Conservation (phyloP, 371 early-diverging fungal genomes). For the Mortierella sp. region DNA sequence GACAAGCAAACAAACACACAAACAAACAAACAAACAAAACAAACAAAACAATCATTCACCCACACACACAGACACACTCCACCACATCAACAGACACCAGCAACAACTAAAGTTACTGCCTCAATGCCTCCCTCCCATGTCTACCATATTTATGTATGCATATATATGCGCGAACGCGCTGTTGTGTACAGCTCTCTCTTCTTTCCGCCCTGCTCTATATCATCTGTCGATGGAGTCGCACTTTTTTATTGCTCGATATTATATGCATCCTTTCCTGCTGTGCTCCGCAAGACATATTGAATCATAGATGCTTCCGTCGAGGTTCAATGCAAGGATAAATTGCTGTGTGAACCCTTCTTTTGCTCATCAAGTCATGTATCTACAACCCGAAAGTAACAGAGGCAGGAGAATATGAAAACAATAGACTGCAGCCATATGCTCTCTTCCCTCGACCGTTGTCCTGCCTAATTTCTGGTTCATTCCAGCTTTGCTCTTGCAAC, state of each 20-base stretch:
- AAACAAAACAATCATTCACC: not conserved
- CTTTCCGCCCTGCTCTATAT: not conserved
- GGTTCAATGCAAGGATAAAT: conserved; percentile 1
- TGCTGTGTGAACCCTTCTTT: not conserved
- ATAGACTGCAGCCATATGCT: not conserved
- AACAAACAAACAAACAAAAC: not conserved
- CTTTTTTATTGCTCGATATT: not conserved
- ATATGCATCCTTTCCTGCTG: too few species aligned
- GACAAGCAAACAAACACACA: not conserved
- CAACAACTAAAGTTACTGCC: not conserved
- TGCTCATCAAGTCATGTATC: not conserved
- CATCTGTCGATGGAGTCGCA: not conserved
- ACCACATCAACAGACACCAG: not conserved
- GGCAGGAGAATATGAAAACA: not conserved
- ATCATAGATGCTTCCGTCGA: not conserved
- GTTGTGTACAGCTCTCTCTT: not conserved
- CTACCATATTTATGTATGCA: too few species aligned
- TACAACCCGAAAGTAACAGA: not conserved
- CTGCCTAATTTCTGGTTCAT: not conserved
- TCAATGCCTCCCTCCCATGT: not conserved
- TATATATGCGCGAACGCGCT: too few species aligned
- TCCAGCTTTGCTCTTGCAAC: not conserved
- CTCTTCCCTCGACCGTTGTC: not conserved
- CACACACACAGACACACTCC: not conserved
- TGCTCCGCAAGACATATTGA: not conserved